Evolutionary conservation across 805 yeast species (phyloP), one percentile per base, ranked within the genome.

Genomic region (Pichia membranifaciens): DNA sequence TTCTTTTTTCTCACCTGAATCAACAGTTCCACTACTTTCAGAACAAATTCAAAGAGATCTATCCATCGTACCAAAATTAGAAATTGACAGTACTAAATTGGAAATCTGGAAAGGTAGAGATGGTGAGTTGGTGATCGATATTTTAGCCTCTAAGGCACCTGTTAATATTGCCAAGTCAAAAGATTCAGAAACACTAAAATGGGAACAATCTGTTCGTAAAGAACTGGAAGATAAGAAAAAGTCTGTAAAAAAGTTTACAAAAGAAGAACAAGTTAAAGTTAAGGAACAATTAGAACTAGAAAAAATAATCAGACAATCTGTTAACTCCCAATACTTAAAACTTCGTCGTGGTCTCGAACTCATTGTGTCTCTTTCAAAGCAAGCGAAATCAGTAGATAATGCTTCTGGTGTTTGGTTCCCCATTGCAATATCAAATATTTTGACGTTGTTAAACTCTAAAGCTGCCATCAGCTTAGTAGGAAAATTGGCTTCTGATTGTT

Each of bases 201-300:
- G 98, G 98, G 99, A 93, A 60, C 89, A 83, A 55, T 76, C 77
- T 44, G 75, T 93, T 29, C 79, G 91, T 57, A 79, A 80, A 52
- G 91, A 88, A 58, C 71, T 89, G 33, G 81, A 84, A 1, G 72
- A 73, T 45, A 81, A 81, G 61, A 49, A 49, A 12, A 50, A 47
- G 13, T 33, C 45, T 2, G 55, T 60, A n/a, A 81, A 75, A 64
- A 85, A 84, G 58, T 69, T 82, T 36, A 74, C 95, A 3, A 83
- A 80, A 53, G 97, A 90, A 58, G 96, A 93, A 50, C 85, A 79
- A 51, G 68, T 59, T 0, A 60, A 76, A 44, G 81, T 86, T 1
- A 75, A 75, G 39, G 78, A 75, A 40, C 91, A 87, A 58, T 54
- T 89, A 18, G 69, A 63, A 0, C 74, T 76, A 52, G 98, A 93